Conservation (phyloP, 169 alveolate species). For the Plasmodium gallinaceum region DNA sequence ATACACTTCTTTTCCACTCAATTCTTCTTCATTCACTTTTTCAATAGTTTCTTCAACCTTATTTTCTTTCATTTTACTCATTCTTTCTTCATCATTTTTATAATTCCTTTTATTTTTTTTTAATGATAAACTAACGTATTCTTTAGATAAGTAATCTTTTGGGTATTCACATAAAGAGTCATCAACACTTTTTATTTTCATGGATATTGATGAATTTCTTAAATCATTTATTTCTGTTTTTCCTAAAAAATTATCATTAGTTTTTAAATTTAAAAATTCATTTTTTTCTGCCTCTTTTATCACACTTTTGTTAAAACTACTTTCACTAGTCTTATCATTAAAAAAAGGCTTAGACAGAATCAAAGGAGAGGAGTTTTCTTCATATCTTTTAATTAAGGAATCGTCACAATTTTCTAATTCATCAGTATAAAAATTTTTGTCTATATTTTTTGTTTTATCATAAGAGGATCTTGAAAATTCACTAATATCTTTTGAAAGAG, state of each 20-base stretch:
- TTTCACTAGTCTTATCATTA: slow-evolving; percentile 55
- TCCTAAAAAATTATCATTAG: slow-evolving; percentile 16
- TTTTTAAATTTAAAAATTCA: background rate
- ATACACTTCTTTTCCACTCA: background rate
- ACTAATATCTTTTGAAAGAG: slow-evolving; percentile 15
- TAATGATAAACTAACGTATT: background rate
- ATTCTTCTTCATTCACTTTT: background rate
- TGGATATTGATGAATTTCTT: background rate
- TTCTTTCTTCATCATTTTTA: background rate
- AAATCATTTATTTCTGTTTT: background rate
- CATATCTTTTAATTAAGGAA: slow-evolving; percentile 68
- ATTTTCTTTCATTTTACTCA: background rate
- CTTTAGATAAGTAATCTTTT: slow-evolving; percentile 15
- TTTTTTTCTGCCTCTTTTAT: slow-evolving; percentile 6
- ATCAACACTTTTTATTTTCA: slow-evolving; percentile 6
- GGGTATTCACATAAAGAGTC: slow-evolving; percentile 21
- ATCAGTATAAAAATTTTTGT: slow-evolving; percentile 7
- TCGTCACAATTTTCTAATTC: slow-evolving; percentile 56
- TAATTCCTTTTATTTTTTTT: background rate
- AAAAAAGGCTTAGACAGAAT: slow-evolving; percentile 62
- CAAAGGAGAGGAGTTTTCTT: slow-evolving; percentile 69
- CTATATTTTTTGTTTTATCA: slow-evolving; percentile 9
- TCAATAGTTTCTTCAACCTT: background rate
- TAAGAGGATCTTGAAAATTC: background rate
- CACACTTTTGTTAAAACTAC: slow-evolving; percentile 39